phyloP scores from a whole-genome alignment of 2,329 filamentous ascomycete species.

The Colletotrichum caudatum region DNA sequence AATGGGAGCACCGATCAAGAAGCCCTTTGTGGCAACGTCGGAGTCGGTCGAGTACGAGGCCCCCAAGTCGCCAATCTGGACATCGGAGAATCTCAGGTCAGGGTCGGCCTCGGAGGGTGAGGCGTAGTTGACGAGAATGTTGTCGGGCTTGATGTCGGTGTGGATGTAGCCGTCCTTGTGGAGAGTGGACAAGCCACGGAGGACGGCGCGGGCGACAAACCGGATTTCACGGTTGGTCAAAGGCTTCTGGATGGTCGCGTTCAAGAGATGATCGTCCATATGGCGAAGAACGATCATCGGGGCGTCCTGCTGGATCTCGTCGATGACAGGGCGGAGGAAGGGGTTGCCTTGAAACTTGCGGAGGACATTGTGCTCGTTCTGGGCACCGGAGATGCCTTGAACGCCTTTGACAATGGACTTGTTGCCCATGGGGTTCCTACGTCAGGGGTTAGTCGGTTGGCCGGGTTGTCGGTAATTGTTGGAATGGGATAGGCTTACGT shows the following conservation, averaged over 20 bases:
- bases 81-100: constrained; percentile 37
- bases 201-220: constrained; percentile 38
- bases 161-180: constrained; percentile 39
- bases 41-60: constrained; percentile 38
- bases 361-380: constrained; percentile 40
- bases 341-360: constrained; percentile 40
- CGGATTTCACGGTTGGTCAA: constrained; percentile 39
- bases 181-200: constrained; percentile 35
- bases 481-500: constrained; percentile 7
- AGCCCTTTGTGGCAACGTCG: constrained; percentile 36
- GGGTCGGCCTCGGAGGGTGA: constrained; percentile 31
- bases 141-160: constrained; percentile 40
- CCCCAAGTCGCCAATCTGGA: constrained; percentile 37
- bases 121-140: constrained; percentile 40
- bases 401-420: constrained; percentile 41
- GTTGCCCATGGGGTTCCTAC: constrained; percentile 36
- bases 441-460: neutral
- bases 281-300: constrained; percentile 40
- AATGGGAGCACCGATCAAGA: constrained; percentile 37
- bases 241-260: constrained; percentile 39
- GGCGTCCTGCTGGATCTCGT: constrained; percentile 40
- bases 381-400: constrained; percentile 36
- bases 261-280: constrained; percentile 39
- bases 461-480: too few relatives aligned
- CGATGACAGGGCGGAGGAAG: constrained; percentile 40